Conservation (phyloP, 768 basidiomycete genomes). For the Grammothele lineata region DNA sequence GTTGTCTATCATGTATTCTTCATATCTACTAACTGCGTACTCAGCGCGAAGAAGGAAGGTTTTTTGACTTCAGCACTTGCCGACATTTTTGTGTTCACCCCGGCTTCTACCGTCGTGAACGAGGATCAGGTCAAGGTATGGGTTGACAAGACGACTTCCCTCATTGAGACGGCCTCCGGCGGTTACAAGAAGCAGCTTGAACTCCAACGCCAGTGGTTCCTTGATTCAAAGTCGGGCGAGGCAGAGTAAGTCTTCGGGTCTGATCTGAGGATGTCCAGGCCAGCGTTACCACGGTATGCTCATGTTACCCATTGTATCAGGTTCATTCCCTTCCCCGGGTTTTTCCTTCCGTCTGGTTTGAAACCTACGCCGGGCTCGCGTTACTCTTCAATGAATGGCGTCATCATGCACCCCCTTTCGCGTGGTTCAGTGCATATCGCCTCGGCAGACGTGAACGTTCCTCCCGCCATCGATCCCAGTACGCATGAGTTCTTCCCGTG, state of each 20-base stretch:
- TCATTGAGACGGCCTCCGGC: background rate
- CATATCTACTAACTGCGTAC: background rate
- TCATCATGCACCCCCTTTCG: conserved; percentile 3
- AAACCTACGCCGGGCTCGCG: background rate
- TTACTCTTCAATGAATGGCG: conserved; percentile 3
- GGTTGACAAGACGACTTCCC: background rate
- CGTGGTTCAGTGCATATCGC: conserved; percentile 16
- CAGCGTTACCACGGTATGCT: background rate
- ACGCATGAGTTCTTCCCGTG: background rate
- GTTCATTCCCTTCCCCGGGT: conserved; percentile 1
- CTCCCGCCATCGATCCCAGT: conserved; percentile 25
- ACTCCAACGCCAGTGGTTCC: conserved; percentile 4
- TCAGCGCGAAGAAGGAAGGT: conserved; percentile 1
- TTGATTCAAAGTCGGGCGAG: background rate
- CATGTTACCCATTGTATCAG: background rate
- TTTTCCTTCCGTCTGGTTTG: background rate
- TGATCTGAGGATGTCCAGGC: background rate
- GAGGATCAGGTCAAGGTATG: background rate
- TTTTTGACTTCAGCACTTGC: background rate
- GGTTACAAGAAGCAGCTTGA: conserved; percentile 3
- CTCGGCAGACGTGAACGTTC: conserved; percentile 20
- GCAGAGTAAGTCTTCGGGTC: conserved; percentile 6
- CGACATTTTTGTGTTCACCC: background rate
- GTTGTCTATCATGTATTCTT: background rate
- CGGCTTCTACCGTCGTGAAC: background rate